These are phyloP conservation scores for Dimocarpus longan DNA, from an alignment of 345 rosid genomes.

Conservation along the genomic window DNA sequence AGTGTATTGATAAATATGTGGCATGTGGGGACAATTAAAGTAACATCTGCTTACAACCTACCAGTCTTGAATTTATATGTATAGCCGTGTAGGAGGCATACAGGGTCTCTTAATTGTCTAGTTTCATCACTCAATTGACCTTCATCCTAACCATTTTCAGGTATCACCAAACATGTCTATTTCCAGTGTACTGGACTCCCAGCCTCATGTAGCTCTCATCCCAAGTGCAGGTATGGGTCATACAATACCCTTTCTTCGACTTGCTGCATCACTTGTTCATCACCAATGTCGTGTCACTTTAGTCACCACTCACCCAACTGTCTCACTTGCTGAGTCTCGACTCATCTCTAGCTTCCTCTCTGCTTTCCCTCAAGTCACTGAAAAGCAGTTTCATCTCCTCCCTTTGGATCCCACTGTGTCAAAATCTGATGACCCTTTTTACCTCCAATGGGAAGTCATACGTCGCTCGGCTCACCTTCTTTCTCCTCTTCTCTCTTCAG, in stretches of 20 bases:
- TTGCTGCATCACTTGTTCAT: slow-evolving; percentile 34
- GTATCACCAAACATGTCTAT: background rate
- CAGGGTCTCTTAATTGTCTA: background rate
- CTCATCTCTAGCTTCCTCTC: slow-evolving; percentile 36
- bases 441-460: slow-evolving; percentile 36
- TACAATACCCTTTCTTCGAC: slow-evolving; percentile 46
- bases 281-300: slow-evolving; percentile 42
- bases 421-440: slow-evolving; percentile 32
- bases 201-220: slow-evolving; percentile 40
- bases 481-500: slow-evolving; percentile 28
- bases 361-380: slow-evolving; percentile 33
- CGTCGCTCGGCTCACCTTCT: slow-evolving; percentile 41
- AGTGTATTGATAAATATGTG: too few relatives aligned
- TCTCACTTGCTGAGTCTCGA: slow-evolving; percentile 39
- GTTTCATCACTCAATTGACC: background rate
- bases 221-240: slow-evolving; percentile 55
- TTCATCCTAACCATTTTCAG: background rate
- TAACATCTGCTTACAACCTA: background rate
- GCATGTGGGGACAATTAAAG: background rate
- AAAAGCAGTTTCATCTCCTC: slow-evolving; percentile 28
- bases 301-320: slow-evolving; percentile 38
- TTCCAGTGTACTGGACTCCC: background rate
- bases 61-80: background rate
- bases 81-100: too few relatives aligned
- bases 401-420: slow-evolving; percentile 21